phyloP scores from a whole-genome alignment of 768 basidiomycete genomes.

The Boletellus ananiceps region DNA sequence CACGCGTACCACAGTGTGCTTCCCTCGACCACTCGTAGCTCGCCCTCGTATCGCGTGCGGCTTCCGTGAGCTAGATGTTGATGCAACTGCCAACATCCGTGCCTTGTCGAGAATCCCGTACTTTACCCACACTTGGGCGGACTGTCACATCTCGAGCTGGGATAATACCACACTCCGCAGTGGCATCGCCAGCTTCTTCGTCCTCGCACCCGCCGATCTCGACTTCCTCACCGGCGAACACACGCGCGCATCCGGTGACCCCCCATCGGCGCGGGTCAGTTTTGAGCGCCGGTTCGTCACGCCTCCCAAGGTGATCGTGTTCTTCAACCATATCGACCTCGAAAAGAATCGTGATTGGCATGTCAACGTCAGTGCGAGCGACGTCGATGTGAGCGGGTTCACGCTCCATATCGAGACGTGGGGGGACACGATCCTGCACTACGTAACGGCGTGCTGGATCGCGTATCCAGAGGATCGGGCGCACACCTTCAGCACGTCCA shows the following conservation, averaged over 20 bases:
- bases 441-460: slow-evolving; percentile 11
- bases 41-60: slow-evolving; percentile 16
- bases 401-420: slow-evolving; percentile 13
- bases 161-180: not conserved
- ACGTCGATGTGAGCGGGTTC: slow-evolving; percentile 13
- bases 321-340: slow-evolving; percentile 13
- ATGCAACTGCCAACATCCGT: slow-evolving; percentile 7
- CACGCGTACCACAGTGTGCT: slow-evolving; percentile 6
- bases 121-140: slow-evolving; percentile 1
- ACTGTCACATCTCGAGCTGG: slow-evolving; percentile 11
- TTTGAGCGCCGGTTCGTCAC: slow-evolving; percentile 15
- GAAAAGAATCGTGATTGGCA: slow-evolving; percentile 7
- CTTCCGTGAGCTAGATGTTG: slow-evolving; percentile 7
- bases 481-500: slow-evolving; percentile 13
- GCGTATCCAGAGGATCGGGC: slow-evolving; percentile 19
- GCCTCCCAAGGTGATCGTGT: slow-evolving; percentile 12
- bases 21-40: slow-evolving; percentile 14
- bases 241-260: not conserved
- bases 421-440: slow-evolving; percentile 4
- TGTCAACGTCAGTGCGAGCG: slow-evolving; percentile 1
- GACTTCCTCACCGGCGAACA: slow-evolving; percentile 15
- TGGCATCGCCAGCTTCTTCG: not conserved
- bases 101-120: slow-evolving; percentile 4
- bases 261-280: slow-evolving; percentile 4
- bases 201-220: slow-evolving; percentile 7